Base-by-base conservation (phyloP, 352 stramenopile species). In the Blastocystis sp. region DNA sequence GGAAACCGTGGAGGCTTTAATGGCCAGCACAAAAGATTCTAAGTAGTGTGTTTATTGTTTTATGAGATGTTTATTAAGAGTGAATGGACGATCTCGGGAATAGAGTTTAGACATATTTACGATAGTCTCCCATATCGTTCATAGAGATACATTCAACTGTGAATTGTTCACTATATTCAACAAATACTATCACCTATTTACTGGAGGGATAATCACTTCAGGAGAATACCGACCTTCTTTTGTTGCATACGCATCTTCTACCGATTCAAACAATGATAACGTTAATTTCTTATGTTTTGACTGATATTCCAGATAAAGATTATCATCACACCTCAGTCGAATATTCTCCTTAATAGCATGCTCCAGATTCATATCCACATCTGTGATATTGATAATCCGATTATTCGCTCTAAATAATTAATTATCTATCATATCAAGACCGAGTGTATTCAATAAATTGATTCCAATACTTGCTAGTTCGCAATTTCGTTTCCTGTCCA, bases 401-500 rank as follows among this genome's bases (percentile, higher is more conserved):
- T 84, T 84, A 57, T 68, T 37, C 27, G 22, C 17, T 15, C 73
- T 84, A 84, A n/a, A 13, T 44, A 30, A n/a, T 22, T 2, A 84
- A 0, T 2, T 19, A 1, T 19, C 51, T 2, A 1, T 35, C 17
- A 2, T 15, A 66, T 48, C 53, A 15, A n/a, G 35, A 84, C 73
- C 59, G 19, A 5, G 73, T 68, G 40, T 56, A 84, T 35, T 84
- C 73, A 42, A 84, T 64, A 57, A 84, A 84, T 30, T 84, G 73
- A 42, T 84, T 84, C 73, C 73, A 84, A 57, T 84, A 84, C 30
- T 58, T 84, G 56, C 73, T 84, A 2, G 73, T 84, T 7, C 73
- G 73, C 22, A 84, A 30, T 57, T 84, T 84, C 48, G 56, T 56
- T 64, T 84, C 73, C 22, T 89, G 73, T 0, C 94, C 94, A 30